Percentiles rank a stretch among this genome's conserved stretches.
Conservation (phyloP, 129 eudicot genomes). For the Chrysanthemum seticuspe region DNA sequence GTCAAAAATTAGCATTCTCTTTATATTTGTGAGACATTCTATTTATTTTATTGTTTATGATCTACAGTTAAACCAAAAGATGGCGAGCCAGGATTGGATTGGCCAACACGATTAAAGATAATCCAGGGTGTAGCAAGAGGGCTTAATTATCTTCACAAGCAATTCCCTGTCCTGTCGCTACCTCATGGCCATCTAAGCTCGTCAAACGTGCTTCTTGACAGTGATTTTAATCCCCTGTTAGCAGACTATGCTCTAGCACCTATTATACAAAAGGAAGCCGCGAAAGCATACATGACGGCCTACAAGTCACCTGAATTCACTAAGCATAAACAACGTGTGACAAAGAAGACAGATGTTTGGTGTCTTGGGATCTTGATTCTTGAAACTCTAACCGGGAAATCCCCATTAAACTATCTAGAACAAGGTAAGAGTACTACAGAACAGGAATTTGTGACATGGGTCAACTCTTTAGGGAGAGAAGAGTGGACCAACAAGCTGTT, state of each 20-base stretch:
- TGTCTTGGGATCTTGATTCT: slow-evolving; percentile 65
- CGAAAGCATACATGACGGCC: slow-evolving; percentile 53
- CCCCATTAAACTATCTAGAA: slow-evolving; percentile 43
- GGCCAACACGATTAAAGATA: slow-evolving; percentile 59
- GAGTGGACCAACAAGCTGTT: slow-evolving; percentile 56
- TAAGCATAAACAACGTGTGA: slow-evolving; percentile 31
- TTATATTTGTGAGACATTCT: too few species aligned
- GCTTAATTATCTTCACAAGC: slow-evolving; percentile 48
- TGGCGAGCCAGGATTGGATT: slow-evolving; percentile 47
- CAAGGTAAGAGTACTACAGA: slow-evolving; percentile 40
- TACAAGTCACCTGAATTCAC: slow-evolving; percentile 63
- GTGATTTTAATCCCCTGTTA: slow-evolving; percentile 39
- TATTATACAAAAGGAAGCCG: slow-evolving; percentile 43
- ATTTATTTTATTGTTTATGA: background rate
- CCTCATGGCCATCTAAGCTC: slow-evolving; percentile 84
- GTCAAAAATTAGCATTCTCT: too few species aligned
- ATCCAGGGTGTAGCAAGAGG: slow-evolving; percentile 68
- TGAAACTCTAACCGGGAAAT: slow-evolving; percentile 53
- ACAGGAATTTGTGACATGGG: slow-evolving; percentile 54
- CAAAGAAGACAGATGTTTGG: slow-evolving; percentile 60
- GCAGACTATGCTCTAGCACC: slow-evolving; percentile 53
- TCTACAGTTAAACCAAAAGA: slow-evolving; percentile 43
- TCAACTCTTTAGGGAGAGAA: slow-evolving; percentile 44
- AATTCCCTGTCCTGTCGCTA: slow-evolving; percentile 40
- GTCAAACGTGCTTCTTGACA: slow-evolving; percentile 52